Evolutionary conservation across 129 eudicot genomes (phyloP).

Genomic region (Arctium lappa): DNA sequence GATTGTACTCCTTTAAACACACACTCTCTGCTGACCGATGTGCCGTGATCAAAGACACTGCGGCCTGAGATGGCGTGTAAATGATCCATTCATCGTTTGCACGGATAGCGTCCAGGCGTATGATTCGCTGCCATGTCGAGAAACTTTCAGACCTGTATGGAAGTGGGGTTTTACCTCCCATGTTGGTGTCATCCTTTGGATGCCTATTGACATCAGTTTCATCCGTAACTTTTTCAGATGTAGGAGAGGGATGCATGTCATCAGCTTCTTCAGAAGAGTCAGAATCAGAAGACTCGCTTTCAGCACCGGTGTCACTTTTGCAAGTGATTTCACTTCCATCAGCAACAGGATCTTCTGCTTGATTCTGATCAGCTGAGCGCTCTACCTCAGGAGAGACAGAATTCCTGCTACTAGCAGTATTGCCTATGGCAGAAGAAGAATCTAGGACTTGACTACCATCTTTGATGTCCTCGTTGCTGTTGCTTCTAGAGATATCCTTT

Average conservation of each 20-base stretch:
- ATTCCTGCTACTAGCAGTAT: constrained; percentile 29
- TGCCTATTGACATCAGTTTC: constrained; percentile 4
- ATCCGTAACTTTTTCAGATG: constrained; percentile 26
- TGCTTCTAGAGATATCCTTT: constrained; percentile 30
- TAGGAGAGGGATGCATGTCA: constrained; percentile 34
- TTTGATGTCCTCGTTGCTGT: constrained; percentile 33
- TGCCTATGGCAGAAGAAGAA: constrained; percentile 42
- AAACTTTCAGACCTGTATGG: constrained; percentile 51
- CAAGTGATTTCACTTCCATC: constrained; percentile 32
- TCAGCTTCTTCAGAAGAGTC: constrained; percentile 56
- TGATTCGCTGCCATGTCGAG: constrained; percentile 71
- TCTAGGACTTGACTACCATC: constrained; percentile 41
- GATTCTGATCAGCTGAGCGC: constrained; percentile 21
- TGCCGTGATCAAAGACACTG: constrained; percentile 46
- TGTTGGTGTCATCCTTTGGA: constrained; percentile 9
- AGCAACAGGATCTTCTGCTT: constrained; percentile 14
- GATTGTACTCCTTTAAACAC: constrained; percentile 55
- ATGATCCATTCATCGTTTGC: constrained; percentile 72
- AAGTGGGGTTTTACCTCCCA: constrained; percentile 18
- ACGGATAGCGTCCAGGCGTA: constrained; percentile 75
- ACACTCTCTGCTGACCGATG: constrained; percentile 48
- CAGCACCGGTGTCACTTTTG: constrained; percentile 39
- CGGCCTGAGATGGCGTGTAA: constrained; percentile 69
- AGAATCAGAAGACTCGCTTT: constrained; percentile 53
- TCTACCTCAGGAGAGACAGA: constrained; percentile 29